These are phyloP conservation scores for Geotrichum fermentans DNA, from an alignment of 1,139 yeast species.

Conservation along the genomic window DNA sequence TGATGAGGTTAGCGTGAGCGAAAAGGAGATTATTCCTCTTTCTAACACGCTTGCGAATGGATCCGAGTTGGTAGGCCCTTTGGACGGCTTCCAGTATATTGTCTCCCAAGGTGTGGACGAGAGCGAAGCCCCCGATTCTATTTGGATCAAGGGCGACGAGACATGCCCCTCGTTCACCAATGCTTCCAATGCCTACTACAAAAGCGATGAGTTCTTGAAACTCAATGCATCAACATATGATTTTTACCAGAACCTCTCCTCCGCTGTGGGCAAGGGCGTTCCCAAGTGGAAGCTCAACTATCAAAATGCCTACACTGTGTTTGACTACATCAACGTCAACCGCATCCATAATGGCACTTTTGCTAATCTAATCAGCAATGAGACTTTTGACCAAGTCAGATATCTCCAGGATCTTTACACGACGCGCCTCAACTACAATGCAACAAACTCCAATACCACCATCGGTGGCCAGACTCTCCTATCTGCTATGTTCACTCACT, in stretches of 20 bases:
- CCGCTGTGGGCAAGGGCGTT: conserved; percentile 26
- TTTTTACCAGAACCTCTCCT: conserved; percentile 38
- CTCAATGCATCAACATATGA: conserved; percentile 36
- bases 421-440: conserved; percentile 38
- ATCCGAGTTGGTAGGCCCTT: conserved; percentile 37
- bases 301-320: conserved; percentile 39
- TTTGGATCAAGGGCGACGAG: conserved; percentile 42
- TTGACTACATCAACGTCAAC: conserved; percentile 41
- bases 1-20: conserved; percentile 16
- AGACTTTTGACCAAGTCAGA: conserved; percentile 34
- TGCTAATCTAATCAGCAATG: conserved; percentile 32
- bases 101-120: conserved; percentile 37
- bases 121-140: conserved; percentile 38
- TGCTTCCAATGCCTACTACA: conserved; percentile 33
- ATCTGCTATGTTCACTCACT: conserved; percentile 35
- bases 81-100: conserved; percentile 45
- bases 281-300: conserved; percentile 36
- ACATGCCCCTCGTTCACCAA: conserved; percentile 39
- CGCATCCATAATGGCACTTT: conserved; percentile 41
- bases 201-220: conserved; percentile 32
- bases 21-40: conserved; percentile 24
- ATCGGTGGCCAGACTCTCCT: conserved; percentile 42
- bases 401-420: conserved; percentile 40
- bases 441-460: conserved; percentile 31
- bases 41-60: conserved; percentile 39